phyloP scores from a whole-genome alignment of 495 filamentous ascomycete genomes.

The Penicillium cinerascens region DNA sequence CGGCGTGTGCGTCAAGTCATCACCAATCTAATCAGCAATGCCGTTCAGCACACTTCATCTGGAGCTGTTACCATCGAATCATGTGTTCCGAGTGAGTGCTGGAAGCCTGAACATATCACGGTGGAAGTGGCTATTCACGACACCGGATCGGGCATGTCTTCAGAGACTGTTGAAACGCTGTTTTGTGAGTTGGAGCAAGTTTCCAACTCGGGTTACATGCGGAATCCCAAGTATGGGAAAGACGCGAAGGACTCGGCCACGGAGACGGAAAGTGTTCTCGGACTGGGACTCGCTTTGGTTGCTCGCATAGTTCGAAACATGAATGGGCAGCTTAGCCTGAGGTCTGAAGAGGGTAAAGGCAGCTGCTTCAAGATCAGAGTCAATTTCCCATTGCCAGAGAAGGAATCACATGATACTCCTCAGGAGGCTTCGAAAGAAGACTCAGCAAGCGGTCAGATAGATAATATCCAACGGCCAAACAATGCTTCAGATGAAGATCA shows the following conservation, averaged over 20 bases:
- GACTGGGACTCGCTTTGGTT: constrained; percentile 79
- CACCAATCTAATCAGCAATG: constrained; percentile 78
- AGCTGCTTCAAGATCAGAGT: constrained; percentile 62
- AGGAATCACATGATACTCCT: not conserved
- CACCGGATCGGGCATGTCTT: constrained; percentile 74
- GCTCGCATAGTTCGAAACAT: constrained; percentile 79
- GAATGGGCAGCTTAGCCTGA: constrained; percentile 81
- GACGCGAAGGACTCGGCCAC: constrained; percentile 8
- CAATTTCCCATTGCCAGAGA: constrained; percentile 26
- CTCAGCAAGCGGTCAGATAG: not conserved
- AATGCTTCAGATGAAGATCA: not conserved
- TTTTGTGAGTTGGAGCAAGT: constrained; percentile 88
- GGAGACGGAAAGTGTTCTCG: constrained; percentile 50
- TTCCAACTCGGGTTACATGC: constrained; percentile 51
- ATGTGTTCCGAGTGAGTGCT: constrained; percentile 41
- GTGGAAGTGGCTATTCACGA: constrained; percentile 75
- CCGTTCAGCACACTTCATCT: constrained; percentile 67
- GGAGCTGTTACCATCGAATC: constrained; percentile 71
- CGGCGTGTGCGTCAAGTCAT: constrained; percentile 78
- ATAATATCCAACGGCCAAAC: not conserved
- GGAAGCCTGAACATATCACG: constrained; percentile 44
- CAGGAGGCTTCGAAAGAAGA: not conserved
- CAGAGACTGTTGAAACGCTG: constrained; percentile 67
- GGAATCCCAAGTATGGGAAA: constrained; percentile 29
- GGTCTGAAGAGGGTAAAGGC: constrained; percentile 78